Base-by-base conservation (phyloP, 768 basidiomycete species). In the Pleurotus cornucopiae region DNA sequence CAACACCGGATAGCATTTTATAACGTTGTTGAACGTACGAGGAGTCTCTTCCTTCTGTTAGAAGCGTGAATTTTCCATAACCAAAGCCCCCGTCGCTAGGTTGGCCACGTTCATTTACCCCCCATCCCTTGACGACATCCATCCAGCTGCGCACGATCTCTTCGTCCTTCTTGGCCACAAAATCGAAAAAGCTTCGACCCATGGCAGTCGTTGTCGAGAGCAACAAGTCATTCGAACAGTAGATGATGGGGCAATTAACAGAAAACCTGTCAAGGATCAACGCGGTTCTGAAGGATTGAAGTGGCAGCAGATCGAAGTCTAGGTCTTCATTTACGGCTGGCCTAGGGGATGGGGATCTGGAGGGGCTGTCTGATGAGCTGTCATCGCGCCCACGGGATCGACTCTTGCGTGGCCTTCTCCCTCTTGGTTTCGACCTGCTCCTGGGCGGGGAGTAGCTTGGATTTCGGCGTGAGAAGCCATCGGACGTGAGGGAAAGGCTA, bases 1-100 rank as follows among this genome's bases (percentile, higher is more conserved):
- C 5, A 18, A 18, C 14, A 45, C 43, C 40, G n/a, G 11, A 0
- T 44, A 44, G 41, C 41, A 44, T 11, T 11, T 44, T 44, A 6
- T 13, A 21, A 44, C 2, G 41, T 5, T 21, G 41, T 13, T 47
- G 54, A 23, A 69, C 79, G 57, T 57, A 84, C 87, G 76, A 74
- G 0, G 84, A 84, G 63, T 89, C 85, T 58, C 90, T 72, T 0
- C 88, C 87, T 49, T 76, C 74, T 1, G 76, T 68, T 52, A 79
- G 67, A 2, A 89, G 62, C 41, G 68, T 71, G 62, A 92, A 92
- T 63, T 79, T 81, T 14, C 89, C 89, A 69, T 88, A 92, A 13
- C 88, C 90, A 65, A 92, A 92, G 1, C 90, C 90, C 34, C 89
- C 89, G 61, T 91, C 88, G 64, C 86, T 88, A 20, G 89, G 89